Evolutionary conservation across 305 asterid genomes (phyloP), one percentile per base, ranked within the genome.

Genomic region (Fraxinus paxiana): DNA sequence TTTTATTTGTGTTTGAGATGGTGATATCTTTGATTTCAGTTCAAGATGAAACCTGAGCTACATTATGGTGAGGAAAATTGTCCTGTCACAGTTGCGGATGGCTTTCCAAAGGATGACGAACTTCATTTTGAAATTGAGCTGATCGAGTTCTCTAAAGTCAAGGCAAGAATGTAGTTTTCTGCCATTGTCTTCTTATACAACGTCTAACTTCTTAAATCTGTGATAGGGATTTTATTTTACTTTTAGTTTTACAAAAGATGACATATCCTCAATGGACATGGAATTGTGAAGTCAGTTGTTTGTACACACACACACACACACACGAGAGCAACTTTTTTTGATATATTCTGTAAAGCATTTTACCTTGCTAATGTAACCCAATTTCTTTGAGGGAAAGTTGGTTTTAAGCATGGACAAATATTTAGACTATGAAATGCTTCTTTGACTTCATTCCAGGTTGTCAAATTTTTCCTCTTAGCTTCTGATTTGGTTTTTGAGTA

Each of bases 101-200:
- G 89, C 86, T 96, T 96, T 83, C 99, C 98, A 34, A 96, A 94
- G 92, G 96, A 96, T 81, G 89, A 83, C 65, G 97, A 92, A 86
- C 97, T 96, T 91, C 97, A 96, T 90, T 92, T 94, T 87, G 99
- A 96, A 92, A 92, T 92, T 77, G 98, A 96, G 90, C 79, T 95
- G 79, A 92, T 94, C 79, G 98, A 91, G 71, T 95, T 90, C 87
- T 87, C 93, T 43, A 95, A 95, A 91, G 91, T 87, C 88, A 95
- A 95, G 98, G 98, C 87, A 92, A 88, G 95, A 79, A 79, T 82
- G 34, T 77, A 31, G 30, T 78, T 80, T 79, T n/a, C 75, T 86
- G 79, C 56, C 56, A 46, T 46, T 46, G 56, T 46, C 56, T 46
- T 46, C 74, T 6, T 30, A 75, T 37, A 17, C n/a, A 48, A 48